phyloP scores from a whole-genome alignment of 2,329 filamentous ascomycete genomes.

The Ceratocystis destructans region DNA sequence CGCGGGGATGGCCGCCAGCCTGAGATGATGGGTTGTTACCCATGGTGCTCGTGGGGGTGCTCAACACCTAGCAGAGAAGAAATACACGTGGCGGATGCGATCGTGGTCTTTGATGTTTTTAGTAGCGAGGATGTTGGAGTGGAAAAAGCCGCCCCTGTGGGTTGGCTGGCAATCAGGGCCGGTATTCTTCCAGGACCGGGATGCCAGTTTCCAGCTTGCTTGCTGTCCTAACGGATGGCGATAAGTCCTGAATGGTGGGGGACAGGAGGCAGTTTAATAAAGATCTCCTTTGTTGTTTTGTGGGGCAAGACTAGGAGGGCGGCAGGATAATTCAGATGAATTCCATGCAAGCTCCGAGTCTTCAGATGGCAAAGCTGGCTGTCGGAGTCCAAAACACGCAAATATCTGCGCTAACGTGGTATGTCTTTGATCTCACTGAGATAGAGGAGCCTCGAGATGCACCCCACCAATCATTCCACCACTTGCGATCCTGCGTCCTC shows the following conservation, averaged over 20 bases:
- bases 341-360: not conserved
- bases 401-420: not conserved
- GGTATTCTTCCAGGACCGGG: not conserved
- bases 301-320: not conserved
- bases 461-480: not conserved
- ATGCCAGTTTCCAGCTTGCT: not conserved
- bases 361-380: not conserved
- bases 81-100: not conserved
- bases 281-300: not conserved
- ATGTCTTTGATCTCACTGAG: not conserved
- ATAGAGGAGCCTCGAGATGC: not conserved
- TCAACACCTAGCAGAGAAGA: not conserved
- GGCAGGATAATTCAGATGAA: not conserved
- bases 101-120: not conserved
- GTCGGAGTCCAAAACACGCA: not conserved
- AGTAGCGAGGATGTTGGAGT: not conserved
- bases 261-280: not conserved
- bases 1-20: constrained; percentile 1
- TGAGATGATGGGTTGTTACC: constrained; percentile 8
- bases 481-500: not conserved
- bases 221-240: not conserved
- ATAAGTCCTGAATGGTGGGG: not conserved
- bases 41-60: not conserved
- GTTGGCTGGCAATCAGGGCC: not conserved
- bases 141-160: not conserved